Percentiles rank a stretch among this genome's conserved stretches.
phyloP scores from a whole-genome alignment of 2,329 filamentous ascomycete species.

The Monilinia vaccinii-corymbosi region DNA sequence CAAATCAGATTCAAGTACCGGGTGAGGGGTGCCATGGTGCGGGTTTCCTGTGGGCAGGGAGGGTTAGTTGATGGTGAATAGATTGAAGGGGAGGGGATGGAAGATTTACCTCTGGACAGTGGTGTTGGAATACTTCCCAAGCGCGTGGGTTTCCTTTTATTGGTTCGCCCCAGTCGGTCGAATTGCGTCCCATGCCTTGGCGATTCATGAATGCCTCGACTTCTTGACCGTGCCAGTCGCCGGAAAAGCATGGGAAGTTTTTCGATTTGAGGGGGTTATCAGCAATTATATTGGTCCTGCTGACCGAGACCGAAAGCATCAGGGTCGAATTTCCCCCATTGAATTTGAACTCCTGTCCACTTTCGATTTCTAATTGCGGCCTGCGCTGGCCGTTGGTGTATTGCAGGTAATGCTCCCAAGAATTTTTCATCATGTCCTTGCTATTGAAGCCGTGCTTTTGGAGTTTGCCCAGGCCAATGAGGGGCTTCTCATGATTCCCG shows the following conservation, averaged over 20 bases:
- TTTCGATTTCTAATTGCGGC: background rate
- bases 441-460: background rate
- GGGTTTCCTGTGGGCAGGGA: background rate
- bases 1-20: slow-evolving; percentile 4
- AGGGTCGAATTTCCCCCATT: background rate
- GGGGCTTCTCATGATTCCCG: background rate
- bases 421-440: background rate
- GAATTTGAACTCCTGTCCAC: background rate
- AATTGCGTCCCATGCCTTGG: background rate
- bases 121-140: background rate
- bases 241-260: slow-evolving; percentile 1
- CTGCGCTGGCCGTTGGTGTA: background rate
- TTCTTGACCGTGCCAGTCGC: background rate
- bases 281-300: background rate
- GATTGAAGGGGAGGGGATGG: too few species aligned
- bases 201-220: background rate
- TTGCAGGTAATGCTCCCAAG: background rate
- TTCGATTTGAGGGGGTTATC: background rate
- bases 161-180: background rate
- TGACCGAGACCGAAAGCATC: background rate
- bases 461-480: background rate
- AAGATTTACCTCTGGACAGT: background rate
- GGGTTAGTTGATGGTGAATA: background rate
- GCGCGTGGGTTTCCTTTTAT: background rate
- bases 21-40: background rate